These are phyloP conservation scores for Bipolaris bicolor DNA, from an alignment of 2,329 filamentous ascomycete genomes.

Conservation along the genomic window DNA sequence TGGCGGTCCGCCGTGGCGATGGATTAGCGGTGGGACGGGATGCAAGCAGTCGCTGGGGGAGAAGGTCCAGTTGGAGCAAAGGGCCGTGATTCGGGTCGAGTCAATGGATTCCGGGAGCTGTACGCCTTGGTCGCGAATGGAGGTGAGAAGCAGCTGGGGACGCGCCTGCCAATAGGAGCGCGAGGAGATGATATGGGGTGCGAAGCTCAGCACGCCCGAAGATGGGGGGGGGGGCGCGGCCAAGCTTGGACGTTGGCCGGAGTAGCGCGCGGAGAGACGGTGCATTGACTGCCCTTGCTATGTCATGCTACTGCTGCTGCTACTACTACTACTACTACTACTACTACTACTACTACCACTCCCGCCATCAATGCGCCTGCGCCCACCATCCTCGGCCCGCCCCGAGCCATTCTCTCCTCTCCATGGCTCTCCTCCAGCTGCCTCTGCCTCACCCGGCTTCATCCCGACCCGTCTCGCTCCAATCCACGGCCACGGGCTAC, in stretches of 20 bases:
- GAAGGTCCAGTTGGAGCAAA: conserved; percentile 5
- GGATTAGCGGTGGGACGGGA: conserved; percentile 20
- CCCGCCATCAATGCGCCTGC: background rate
- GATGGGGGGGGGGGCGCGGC: conserved; percentile 1
- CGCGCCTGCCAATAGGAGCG: conserved; percentile 20
- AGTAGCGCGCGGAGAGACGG: conserved; percentile 8
- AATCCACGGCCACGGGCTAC: background rate
- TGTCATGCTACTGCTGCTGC: background rate
- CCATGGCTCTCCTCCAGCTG: background rate
- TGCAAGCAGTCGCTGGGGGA: conserved; percentile 20
- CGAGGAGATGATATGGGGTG: conserved; percentile 16
- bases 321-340: background rate
- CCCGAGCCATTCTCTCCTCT: background rate
- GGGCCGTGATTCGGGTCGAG: conserved; percentile 22
- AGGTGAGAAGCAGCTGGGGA: conserved; percentile 8
- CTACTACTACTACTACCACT: background rate
- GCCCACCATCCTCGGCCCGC: conserved; percentile 10
- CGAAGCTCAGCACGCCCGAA: background rate
- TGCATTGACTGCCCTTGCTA: background rate
- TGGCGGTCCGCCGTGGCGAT: conserved; percentile 7
- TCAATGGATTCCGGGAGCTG: conserved; percentile 13
- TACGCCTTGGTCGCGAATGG: conserved; percentile 12
- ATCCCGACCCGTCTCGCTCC: background rate
- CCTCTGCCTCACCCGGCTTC: background rate
- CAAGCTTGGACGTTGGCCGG: conserved; percentile 14